Evolutionary conservation across 768 basidiomycete species (phyloP), one percentile per base, ranked within the genome.

Genomic region (Naganishia vaughanmartiniae): DNA sequence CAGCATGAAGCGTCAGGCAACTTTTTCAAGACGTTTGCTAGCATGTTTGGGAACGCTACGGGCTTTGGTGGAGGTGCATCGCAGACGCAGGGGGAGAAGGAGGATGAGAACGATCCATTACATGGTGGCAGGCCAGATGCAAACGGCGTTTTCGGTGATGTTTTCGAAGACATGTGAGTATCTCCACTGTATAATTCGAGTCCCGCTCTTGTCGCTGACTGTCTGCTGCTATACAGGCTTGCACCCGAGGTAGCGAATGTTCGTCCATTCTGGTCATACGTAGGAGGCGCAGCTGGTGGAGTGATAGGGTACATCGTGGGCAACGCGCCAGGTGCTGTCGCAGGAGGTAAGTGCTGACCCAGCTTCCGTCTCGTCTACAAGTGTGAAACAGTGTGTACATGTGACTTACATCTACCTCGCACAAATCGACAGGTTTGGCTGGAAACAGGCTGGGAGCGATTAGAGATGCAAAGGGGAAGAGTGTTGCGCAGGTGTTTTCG

Each of bases 381-480:
- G n/a, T 26, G 48, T 24, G 48, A 51, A 42, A 42, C 39, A 34
- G 39, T 21, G 11, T 19, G 12, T 12, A 36, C n/a, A 26, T n/a
- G 24, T 0, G n/a, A 45, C 30, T 58, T 15, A 63, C 28, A 5
- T 15, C 26, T 15, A 24, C 19, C 14, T 24, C 24, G 14, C 14
- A 3, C 39, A 4, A 19, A 24, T 58, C 33, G n/a, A 3, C 30
- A 63, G 60, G 24, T 2, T 86, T 89, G 74, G 91, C 92, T 0
- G 93, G 93, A 0, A 95, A 93, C 78, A 84, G 91, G n/a, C 82
- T 96, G 33, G 93, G 93, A 53, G 92, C 93, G 3, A 84, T 97
- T 56, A 85, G 93, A 69, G 93, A 97, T 77, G 93, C 93, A 4
- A 97, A 97, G 83, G 83, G 93, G 12, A 92, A 91, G 85, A 90